Percentiles rank a stretch among this genome's conserved stretches.
These are phyloP conservation scores for Boletellus ananiceps DNA, from an alignment of 768 basidiomycete species.

Conservation along the genomic window DNA sequence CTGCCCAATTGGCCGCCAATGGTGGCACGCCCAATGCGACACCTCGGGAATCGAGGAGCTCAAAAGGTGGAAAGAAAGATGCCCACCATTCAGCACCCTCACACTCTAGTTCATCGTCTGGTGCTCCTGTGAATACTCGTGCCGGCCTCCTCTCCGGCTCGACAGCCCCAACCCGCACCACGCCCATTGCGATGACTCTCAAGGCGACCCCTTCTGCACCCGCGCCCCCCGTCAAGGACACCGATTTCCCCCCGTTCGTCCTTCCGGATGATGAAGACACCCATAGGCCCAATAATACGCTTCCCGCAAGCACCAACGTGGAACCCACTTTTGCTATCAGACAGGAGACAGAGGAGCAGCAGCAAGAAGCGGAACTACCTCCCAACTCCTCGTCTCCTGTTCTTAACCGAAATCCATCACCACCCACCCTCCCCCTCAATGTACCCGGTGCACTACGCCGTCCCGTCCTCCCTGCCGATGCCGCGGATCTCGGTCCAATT, in stretches of 20 bases:
- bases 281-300: neutral
- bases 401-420: slow-evolving; percentile 34
- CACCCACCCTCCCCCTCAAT: slow-evolving; percentile 52
- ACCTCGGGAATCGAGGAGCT: slow-evolving; percentile 28
- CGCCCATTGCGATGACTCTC: slow-evolving; percentile 60
- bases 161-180: slow-evolving; percentile 60
- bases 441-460: slow-evolving; percentile 47
- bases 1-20: slow-evolving; percentile 65
- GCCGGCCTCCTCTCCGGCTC: slow-evolving; percentile 45
- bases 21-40: slow-evolving; percentile 34
- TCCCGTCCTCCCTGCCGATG: slow-evolving; percentile 31
- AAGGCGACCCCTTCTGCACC: slow-evolving; percentile 76
- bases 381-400: slow-evolving; percentile 10
- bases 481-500: slow-evolving; percentile 73
- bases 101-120: slow-evolving; percentile 10
- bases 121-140: slow-evolving; percentile 10
- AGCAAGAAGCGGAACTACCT: slow-evolving; percentile 7
- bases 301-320: slow-evolving; percentile 2
- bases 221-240: slow-evolving; percentile 71
- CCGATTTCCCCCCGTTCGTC: slow-evolving; percentile 67
- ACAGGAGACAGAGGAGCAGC: slow-evolving; percentile 14
- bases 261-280: slow-evolving; percentile 54
- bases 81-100: slow-evolving; percentile 21
- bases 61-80: slow-evolving; percentile 38
- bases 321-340: neutral